Evolutionary conservation across 805 yeast species (phyloP).

Genomic region (Candida stauntonica): DNA sequence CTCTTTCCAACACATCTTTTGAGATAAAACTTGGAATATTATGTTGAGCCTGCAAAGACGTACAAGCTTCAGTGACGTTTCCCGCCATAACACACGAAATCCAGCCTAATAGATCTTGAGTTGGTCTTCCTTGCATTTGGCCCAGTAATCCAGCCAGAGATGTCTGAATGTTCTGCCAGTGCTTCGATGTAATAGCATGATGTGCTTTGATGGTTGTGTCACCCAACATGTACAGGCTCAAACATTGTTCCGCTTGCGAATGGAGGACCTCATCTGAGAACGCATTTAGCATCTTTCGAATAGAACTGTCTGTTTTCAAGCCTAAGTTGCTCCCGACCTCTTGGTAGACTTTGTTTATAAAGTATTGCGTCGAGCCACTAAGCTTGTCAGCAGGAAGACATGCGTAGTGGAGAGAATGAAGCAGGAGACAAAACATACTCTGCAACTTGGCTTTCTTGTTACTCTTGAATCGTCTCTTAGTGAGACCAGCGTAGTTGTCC

Average conservation of each 20-base stretch:
- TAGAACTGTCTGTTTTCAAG: too few species aligned
- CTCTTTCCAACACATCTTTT: slow-evolving; percentile 35
- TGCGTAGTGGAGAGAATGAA: slow-evolving; percentile 17
- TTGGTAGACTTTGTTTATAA: slow-evolving; percentile 2
- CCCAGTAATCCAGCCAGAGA: slow-evolving; percentile 7
- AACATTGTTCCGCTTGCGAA: slow-evolving; percentile 1
- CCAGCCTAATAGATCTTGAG: slow-evolving; percentile 13
- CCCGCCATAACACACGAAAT: slow-evolving; percentile 30
- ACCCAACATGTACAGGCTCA: slow-evolving; percentile 13
- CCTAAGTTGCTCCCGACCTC: slow-evolving; percentile 3
- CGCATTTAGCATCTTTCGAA: too few species aligned
- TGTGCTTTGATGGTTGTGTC: slow-evolving; percentile 4
- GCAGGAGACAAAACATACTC: slow-evolving; percentile 13
- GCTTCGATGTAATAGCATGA: background rate
- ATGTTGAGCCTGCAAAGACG: slow-evolving; percentile 27
- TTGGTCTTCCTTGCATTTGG: slow-evolving; percentile 3
- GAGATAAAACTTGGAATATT: slow-evolving; percentile 37
- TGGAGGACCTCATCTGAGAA: background rate
- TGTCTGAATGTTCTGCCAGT: slow-evolving; percentile 3
- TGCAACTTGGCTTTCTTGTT: slow-evolving; percentile 9
- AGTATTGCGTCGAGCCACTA: slow-evolving; percentile 2
- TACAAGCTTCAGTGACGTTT: slow-evolving; percentile 32
- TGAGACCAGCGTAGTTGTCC: slow-evolving; percentile 2
- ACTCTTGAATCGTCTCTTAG: slow-evolving; percentile 6
- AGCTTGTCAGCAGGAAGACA: slow-evolving; percentile 7